A percentile compares a stretch with the other conserved stretches of the same genome.
phyloP scores from a whole-genome alignment of 2,329 filamentous ascomycete species.

The Metarhizium album region DNA sequence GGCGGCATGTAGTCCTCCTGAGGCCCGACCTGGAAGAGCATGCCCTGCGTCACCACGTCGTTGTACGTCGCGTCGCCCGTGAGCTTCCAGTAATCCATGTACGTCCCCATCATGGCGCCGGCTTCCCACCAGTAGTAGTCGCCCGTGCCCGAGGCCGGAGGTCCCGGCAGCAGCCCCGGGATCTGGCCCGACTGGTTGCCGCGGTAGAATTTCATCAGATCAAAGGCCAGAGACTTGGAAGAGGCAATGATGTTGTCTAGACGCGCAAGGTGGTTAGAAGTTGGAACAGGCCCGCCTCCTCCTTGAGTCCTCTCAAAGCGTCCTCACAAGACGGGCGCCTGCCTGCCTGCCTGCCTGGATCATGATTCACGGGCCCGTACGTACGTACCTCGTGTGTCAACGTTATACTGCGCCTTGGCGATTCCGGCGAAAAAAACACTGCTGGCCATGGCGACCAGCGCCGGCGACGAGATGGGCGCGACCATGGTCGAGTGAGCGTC shows the following conservation, averaged over 20 bases:
- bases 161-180: conserved; percentile 46
- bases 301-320: too few species aligned
- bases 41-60: conserved; percentile 34
- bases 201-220: conserved; percentile 39
- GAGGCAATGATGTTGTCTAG: conserved; percentile 34
- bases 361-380: too few species aligned
- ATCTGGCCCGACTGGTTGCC: conserved; percentile 39
- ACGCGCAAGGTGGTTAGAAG: background rate
- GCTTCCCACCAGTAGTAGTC: conserved; percentile 62
- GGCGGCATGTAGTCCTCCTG: conserved; percentile 42
- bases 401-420: background rate
- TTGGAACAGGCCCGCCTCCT: too few species aligned
- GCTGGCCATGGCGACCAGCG: background rate
- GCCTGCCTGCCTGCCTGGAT: background rate
- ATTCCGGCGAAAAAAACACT: background rate
- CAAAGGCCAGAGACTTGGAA: conserved; percentile 35
- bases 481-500: background rate
- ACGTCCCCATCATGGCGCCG: conserved; percentile 46
- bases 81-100: conserved; percentile 52
- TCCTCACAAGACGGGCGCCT: background rate
- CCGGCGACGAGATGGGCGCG: background rate
- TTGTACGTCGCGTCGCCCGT: conserved; percentile 49
- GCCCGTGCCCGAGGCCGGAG: conserved; percentile 32
- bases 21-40: conserved; percentile 41
- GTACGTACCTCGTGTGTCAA: background rate